Evolutionary conservation across 495 filamentous ascomycete genomes (phyloP).

Genomic region (Podospora pseudopauciseta): DNA sequence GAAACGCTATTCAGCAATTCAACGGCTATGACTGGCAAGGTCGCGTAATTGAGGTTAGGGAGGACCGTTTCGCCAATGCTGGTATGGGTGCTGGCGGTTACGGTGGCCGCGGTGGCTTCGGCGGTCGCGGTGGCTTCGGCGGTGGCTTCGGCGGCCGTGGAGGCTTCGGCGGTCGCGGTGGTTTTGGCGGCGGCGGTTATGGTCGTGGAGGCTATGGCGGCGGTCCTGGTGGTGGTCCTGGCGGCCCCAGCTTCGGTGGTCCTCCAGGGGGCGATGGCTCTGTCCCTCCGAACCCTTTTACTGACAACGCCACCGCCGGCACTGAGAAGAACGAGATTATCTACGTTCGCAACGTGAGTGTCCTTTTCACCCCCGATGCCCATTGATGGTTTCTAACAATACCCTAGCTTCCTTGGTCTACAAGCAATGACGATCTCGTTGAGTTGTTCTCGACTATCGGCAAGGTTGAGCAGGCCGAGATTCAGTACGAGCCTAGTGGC

Average conservation of each 20-base stretch:
- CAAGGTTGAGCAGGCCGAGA: conserved; percentile 95
- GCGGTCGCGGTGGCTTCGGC: conserved; percentile 51
- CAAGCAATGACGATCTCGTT: conserved; percentile 93
- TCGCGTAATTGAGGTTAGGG: conserved; percentile 85
- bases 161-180: conserved; percentile 36
- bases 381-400: conserved; percentile 23
- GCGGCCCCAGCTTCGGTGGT: conserved; percentile 42
- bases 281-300: conserved; percentile 88
- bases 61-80: conserved; percentile 85
- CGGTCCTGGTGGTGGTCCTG: conserved; percentile 40
- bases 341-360: conserved; percentile 93
- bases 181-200: conserved; percentile 34
- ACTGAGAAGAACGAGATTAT: conserved; percentile 80
- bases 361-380: not conserved
- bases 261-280: conserved; percentile 43
- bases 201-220: conserved; percentile 51
- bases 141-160: conserved; percentile 56
- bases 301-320: conserved; percentile 85
- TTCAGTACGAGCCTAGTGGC: conserved; percentile 95
- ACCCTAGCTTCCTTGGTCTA: conserved; percentile 89
- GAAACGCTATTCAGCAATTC: conserved; percentile 92
- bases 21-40: conserved; percentile 99
- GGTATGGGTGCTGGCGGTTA: conserved; percentile 56
- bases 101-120: conserved; percentile 44
- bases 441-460: conserved; percentile 97